phyloP scores from a whole-genome alignment of 495 filamentous ascomycete species.

The Bacidia rubella region DNA sequence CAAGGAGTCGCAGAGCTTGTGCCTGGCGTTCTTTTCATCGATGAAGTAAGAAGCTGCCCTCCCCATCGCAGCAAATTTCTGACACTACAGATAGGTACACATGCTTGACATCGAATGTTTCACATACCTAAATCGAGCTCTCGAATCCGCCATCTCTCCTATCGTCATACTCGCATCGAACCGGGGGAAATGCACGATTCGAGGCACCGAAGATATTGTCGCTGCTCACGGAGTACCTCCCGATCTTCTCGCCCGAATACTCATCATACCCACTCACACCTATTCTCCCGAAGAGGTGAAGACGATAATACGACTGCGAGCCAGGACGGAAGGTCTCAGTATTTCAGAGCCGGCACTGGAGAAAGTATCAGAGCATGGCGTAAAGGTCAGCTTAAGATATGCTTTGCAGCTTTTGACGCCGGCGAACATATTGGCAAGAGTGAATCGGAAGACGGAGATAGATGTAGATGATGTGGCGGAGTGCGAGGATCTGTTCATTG shows the following conservation, averaged over 20 bases:
- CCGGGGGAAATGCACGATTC: slow-evolving; percentile 78
- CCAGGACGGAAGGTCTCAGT: slow-evolving; percentile 63
- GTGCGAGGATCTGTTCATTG: slow-evolving; percentile 79
- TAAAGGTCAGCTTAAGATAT: slow-evolving; percentile 78
- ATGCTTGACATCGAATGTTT: slow-evolving; percentile 99
- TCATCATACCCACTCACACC: slow-evolving; percentile 86
- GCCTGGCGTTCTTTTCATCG: slow-evolving; percentile 93
- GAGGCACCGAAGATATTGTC: slow-evolving; percentile 66
- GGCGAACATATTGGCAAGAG: slow-evolving; percentile 54
- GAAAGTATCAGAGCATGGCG: slow-evolving; percentile 72
- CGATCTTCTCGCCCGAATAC: slow-evolving; percentile 79
- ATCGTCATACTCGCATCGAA: slow-evolving; percentile 97
- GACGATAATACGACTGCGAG: slow-evolving; percentile 70
- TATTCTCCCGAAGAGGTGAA: slow-evolving; percentile 80
- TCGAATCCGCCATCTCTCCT: slow-evolving; percentile 84
- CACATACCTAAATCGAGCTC: slow-evolving; percentile 92
- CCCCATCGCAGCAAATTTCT: not conserved
- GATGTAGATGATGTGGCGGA: slow-evolving; percentile 75
- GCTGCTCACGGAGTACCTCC: slow-evolving; percentile 88
- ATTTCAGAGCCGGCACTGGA: slow-evolving; percentile 74
- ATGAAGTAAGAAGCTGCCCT: slow-evolving; percentile 54
- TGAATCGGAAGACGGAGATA: slow-evolving; percentile 62
- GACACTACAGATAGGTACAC: slow-evolving; percentile 50
- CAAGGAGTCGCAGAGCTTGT: slow-evolving; percentile 97
- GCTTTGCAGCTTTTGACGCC: slow-evolving; percentile 87